phyloP scores from a whole-genome alignment of 2,329 filamentous ascomycete species.

The Sclerotinia borealis region DNA sequence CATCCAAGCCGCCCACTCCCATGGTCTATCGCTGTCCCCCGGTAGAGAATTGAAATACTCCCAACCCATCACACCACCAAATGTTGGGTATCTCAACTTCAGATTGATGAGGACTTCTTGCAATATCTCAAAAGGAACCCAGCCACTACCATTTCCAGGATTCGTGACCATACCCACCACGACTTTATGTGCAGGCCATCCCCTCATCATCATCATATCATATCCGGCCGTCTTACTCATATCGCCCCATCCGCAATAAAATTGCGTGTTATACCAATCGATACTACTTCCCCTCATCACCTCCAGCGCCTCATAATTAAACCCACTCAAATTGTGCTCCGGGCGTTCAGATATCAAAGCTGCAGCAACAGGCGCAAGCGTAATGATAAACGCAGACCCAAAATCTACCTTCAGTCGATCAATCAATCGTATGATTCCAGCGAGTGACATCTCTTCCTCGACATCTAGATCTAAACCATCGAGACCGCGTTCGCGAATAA shows the following conservation, averaged over 20 bases:
- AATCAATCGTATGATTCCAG: conserved; percentile 60
- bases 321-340: conserved; percentile 68
- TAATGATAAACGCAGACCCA: conserved; percentile 65
- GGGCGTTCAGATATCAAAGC: conserved; percentile 55
- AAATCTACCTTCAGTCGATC: conserved; percentile 64
- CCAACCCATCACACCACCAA: conserved; percentile 92
- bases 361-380: conserved; percentile 74
- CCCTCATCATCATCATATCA: conserved; percentile 50
- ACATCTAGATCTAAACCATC: conserved; percentile 75
- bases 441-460: conserved; percentile 67
- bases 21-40: conserved; percentile 55
- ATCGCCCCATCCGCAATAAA: conserved; percentile 76
- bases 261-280: conserved; percentile 84
- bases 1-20: conserved; percentile 73
- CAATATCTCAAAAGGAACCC: conserved; percentile 53
- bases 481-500: conserved; percentile 55
- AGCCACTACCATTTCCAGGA: conserved; percentile 64
- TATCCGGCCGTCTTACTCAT: conserved; percentile 39
- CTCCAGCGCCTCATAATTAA: conserved; percentile 73
- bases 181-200: conserved; percentile 68
- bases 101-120: conserved; percentile 51
- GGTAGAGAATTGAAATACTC: conserved; percentile 85
- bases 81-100: conserved; percentile 54
- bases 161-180: conserved; percentile 79
- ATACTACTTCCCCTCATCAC: conserved; percentile 59